phyloP scores from a whole-genome alignment of 164 flowering plant species.

The Macadamia tetraphylla region DNA sequence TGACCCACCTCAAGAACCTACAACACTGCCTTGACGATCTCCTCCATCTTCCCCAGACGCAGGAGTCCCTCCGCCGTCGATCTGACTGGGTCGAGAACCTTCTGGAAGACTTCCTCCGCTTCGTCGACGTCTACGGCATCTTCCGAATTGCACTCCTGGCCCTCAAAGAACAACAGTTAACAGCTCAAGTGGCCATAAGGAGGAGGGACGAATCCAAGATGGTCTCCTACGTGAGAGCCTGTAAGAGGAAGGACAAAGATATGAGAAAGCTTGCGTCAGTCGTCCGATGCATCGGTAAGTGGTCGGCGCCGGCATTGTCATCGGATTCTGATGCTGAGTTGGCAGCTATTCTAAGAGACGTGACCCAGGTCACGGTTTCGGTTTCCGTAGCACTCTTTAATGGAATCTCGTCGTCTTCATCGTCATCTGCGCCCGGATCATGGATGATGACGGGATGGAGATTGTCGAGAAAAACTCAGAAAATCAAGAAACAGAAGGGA shows the following conservation, averaged over 20 bases:
- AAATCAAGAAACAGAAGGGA: slow-evolving; percentile 17
- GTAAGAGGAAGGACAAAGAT: slow-evolving; percentile 38
- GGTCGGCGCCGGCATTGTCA: background rate
- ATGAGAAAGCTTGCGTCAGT: slow-evolving; percentile 29
- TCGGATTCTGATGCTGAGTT: slow-evolving; percentile 31
- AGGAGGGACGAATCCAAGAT: slow-evolving; percentile 35
- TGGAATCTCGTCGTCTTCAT: slow-evolving; percentile 21
- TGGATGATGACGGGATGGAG: slow-evolving; percentile 24
- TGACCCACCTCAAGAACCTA: slow-evolving; percentile 31
- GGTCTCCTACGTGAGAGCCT: slow-evolving; percentile 22
- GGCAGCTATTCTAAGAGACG: slow-evolving; percentile 28
- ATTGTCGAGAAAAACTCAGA: slow-evolving; percentile 25
- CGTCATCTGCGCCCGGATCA: slow-evolving; percentile 12
- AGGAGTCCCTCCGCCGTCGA: slow-evolving; percentile 38
- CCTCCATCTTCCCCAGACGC: slow-evolving; percentile 56
- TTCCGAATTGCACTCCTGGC: slow-evolving; percentile 41
- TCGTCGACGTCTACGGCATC: slow-evolving; percentile 61
- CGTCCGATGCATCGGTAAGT: slow-evolving; percentile 17
- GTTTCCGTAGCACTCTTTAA: slow-evolving; percentile 41
- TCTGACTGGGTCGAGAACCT: slow-evolving; percentile 44
- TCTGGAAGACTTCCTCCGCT: slow-evolving; percentile 54
- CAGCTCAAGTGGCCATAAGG: slow-evolving; percentile 52
- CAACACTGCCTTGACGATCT: slow-evolving; percentile 44
- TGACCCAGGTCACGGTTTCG: slow-evolving; percentile 26
- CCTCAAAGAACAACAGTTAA: slow-evolving; percentile 42